Evolutionary conservation across 2,329 filamentous ascomycete genomes (phyloP).

Genomic region (Aspergillus aculeatinus): DNA sequence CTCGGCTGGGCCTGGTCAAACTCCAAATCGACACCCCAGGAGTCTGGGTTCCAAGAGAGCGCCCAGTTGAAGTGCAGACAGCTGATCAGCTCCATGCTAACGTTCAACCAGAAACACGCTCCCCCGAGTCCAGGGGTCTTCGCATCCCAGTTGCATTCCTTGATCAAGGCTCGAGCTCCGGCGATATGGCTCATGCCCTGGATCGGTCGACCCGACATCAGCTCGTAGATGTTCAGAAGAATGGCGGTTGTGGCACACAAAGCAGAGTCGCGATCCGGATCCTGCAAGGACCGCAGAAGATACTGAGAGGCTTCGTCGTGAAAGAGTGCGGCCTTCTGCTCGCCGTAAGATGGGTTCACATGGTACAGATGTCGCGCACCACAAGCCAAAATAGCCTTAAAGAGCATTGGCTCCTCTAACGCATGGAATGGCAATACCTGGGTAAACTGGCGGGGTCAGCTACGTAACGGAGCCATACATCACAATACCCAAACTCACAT

Average conservation of each 20-base stretch:
- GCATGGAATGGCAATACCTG: slow-evolving; percentile 79
- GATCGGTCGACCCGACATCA: slow-evolving; percentile 78
- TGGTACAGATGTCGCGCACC: slow-evolving; percentile 78
- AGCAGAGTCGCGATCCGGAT: slow-evolving; percentile 78
- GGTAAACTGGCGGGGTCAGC: slow-evolving; percentile 60
- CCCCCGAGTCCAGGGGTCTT: slow-evolving; percentile 73
- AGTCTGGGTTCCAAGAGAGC: slow-evolving; percentile 83
- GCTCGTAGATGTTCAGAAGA: slow-evolving; percentile 87
- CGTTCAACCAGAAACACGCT: slow-evolving; percentile 92
- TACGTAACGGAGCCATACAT: not conserved
- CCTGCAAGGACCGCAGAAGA: slow-evolving; percentile 73
- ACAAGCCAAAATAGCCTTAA: slow-evolving; percentile 86
- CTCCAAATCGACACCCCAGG: slow-evolving; percentile 82
- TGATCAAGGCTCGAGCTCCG: slow-evolving; percentile 79
- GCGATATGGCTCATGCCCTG: slow-evolving; percentile 88
- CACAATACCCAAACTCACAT: slow-evolving; percentile 47
- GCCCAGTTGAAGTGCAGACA: slow-evolving; percentile 86
- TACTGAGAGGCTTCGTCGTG: slow-evolving; percentile 83
- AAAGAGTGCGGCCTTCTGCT: slow-evolving; percentile 76
- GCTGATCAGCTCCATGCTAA: slow-evolving; percentile 84
- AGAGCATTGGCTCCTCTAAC: slow-evolving; percentile 78
- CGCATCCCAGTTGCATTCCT: slow-evolving; percentile 86
- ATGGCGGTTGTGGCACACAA: slow-evolving; percentile 86
- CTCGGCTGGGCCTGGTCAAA: slow-evolving; percentile 58
- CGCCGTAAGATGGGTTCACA: slow-evolving; percentile 66